Evolutionary conservation across 148 eudicot species (phyloP).

Genomic region (Oxyria digyna): DNA sequence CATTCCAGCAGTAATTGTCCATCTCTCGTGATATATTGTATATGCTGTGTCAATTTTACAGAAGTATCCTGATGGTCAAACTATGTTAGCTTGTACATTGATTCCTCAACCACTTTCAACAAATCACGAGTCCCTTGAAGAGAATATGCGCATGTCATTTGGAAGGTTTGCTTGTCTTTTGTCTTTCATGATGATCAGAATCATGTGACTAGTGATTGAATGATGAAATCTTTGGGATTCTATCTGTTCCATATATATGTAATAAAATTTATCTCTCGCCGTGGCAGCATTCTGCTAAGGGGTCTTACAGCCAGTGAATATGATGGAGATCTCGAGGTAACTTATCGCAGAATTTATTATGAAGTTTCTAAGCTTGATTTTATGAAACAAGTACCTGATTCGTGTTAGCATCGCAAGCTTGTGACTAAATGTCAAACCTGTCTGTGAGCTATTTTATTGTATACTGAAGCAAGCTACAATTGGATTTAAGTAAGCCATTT

Average conservation of each 20-base stretch:
- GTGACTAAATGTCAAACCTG: not conserved
- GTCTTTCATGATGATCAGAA: not conserved
- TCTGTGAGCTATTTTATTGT: not conserved
- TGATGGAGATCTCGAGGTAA: constrained; percentile 93
- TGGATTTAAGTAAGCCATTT: not conserved
- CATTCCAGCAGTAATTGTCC: not conserved
- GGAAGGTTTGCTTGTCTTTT: constrained; percentile 51
- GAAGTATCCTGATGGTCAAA: constrained; percentile 84
- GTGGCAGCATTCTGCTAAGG: constrained; percentile 82
- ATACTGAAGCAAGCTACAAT: not conserved
- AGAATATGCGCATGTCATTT: constrained; percentile 87
- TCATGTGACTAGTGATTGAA: not conserved
- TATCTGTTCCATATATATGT: not conserved
- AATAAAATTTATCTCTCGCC: not conserved
- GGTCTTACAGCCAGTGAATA: constrained; percentile 70
- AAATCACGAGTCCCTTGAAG: constrained; percentile 42
- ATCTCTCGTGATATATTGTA: constrained; percentile 1
- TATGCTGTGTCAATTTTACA: constrained; percentile 21
- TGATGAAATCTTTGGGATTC: not conserved
- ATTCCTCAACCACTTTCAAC: constrained; percentile 63
- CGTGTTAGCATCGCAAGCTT: not conserved
- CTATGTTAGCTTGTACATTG: constrained; percentile 72
- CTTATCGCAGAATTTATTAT: not conserved
- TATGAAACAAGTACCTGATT: not conserved
- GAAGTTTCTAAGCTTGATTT: not conserved